These are phyloP conservation scores for Kappamyces sp. DNA, from an alignment of 192 early-diverging fungal species.

Conservation along the genomic window DNA sequence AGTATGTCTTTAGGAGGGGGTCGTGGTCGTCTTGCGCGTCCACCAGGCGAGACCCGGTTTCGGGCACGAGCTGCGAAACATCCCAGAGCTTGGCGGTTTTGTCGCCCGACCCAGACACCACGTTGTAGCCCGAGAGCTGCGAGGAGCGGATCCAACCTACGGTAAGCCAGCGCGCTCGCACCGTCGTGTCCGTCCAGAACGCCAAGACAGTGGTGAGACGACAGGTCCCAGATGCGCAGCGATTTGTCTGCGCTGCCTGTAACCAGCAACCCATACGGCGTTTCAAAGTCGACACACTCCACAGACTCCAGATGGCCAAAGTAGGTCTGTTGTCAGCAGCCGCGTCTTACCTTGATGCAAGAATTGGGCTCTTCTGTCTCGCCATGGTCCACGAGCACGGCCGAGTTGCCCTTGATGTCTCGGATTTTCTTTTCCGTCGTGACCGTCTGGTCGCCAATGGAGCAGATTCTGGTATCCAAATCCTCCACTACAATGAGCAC, in stretches of 20 bases:
- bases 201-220: conserved; percentile 28
- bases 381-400: conserved; percentile 22
- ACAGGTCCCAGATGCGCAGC: conserved; percentile 38
- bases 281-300: conserved; percentile 42
- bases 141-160: conserved; percentile 31
- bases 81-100: conserved; percentile 38
- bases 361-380: conserved; percentile 25
- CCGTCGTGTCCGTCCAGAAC: conserved; percentile 33
- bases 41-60: conserved; percentile 13
- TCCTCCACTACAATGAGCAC: conserved; percentile 21
- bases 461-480: conserved; percentile 28
- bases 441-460: conserved; percentile 34
- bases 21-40: conserved; percentile 1
- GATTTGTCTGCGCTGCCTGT: conserved; percentile 42
- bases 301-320: conserved; percentile 39
- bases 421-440: conserved; percentile 25
- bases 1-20: conserved; percentile 16
- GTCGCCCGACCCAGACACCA: conserved; percentile 38
- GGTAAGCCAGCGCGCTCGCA: conserved; percentile 8
- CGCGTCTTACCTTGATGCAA: conserved; percentile 21
- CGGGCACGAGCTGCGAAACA: conserved; percentile 27
- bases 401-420: conserved; percentile 23
- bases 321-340: conserved; percentile 20
- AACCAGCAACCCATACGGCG: conserved; percentile 29
- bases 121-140: conserved; percentile 22